phyloP scores from a whole-genome alignment of 768 basidiomycete genomes.

The Kwoniella heveanensis region DNA sequence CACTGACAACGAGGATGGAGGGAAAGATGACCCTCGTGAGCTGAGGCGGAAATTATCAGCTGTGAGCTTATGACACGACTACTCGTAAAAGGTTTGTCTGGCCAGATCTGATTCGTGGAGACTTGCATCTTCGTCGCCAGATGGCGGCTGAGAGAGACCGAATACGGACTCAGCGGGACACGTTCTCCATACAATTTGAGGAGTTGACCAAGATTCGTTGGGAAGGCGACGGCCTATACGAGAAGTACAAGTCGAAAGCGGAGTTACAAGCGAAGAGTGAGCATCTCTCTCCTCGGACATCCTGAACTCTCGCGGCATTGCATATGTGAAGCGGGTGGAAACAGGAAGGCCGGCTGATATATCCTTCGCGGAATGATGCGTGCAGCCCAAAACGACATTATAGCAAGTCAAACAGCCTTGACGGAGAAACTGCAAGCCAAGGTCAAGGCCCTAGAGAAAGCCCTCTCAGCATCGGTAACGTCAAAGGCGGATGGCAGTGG shows the following conservation, averaged over 20 bases:
- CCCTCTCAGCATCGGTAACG: neutral
- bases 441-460: conserved; percentile 34
- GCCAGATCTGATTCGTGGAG: too few relatives aligned
- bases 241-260: conserved; percentile 47
- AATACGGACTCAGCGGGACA: conserved; percentile 43
- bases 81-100: too few relatives aligned
- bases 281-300: conserved; percentile 13
- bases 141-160: conserved; percentile 39
- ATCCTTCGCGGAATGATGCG: neutral
- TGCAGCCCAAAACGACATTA: conserved; percentile 52
- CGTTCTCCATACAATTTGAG: conserved; percentile 50
- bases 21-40: conserved; percentile 7
- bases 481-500: too few relatives aligned
- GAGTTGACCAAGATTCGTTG: conserved; percentile 39
- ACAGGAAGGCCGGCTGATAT: neutral
- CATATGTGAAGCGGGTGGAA: neutral
- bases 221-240: conserved; percentile 37
- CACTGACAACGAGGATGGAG: neutral
- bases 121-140: conserved; percentile 10
- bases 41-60: conserved; percentile 27
- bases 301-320: neutral
- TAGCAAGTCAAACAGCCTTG: conserved; percentile 37
- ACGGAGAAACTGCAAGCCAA: conserved; percentile 49
- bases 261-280: conserved; percentile 42
- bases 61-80: conserved; percentile 30